Evolutionary conservation across 1,284 basidiomycete genomes (phyloP).

Genomic region (Ganoderma lucidum): DNA sequence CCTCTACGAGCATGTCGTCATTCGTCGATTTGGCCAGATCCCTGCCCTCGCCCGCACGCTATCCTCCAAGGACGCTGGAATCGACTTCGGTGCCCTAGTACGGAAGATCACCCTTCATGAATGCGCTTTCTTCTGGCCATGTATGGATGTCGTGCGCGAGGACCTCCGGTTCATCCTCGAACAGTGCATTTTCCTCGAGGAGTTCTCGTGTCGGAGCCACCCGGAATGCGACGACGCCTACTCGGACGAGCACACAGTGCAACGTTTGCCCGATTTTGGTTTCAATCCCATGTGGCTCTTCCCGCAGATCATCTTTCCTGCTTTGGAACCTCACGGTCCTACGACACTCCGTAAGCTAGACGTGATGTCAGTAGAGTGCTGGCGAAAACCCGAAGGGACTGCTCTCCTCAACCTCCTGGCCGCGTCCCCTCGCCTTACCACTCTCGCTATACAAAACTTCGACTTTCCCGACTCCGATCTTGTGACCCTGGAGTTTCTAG

Average conservation of each 20-base stretch:
- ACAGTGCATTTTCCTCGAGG: background rate
- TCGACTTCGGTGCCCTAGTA: background rate
- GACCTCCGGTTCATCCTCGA: background rate
- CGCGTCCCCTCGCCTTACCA: background rate
- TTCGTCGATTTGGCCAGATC: background rate
- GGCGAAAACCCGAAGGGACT: background rate
- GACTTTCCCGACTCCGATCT: background rate
- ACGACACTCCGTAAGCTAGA: background rate
- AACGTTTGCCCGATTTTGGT: background rate
- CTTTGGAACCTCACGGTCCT: background rate
- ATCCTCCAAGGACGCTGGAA: background rate
- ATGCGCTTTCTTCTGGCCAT: background rate
- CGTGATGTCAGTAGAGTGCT: background rate
- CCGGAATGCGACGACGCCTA: background rate
- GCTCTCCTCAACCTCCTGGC: background rate
- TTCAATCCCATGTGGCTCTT: background rate
- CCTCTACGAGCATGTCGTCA: conserved; percentile 4
- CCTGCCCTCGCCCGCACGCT: background rate
- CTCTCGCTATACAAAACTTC: background rate
- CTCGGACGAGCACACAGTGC: background rate
- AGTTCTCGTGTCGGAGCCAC: background rate
- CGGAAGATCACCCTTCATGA: background rate
- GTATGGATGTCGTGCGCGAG: background rate
- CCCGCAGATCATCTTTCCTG: background rate
- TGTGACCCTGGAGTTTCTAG: background rate